A percentile compares a stretch with the other conserved stretches of the same genome.
Evolutionary conservation across 495 filamentous ascomycete species (phyloP).

Genomic region (Penicillium turbatum): DNA sequence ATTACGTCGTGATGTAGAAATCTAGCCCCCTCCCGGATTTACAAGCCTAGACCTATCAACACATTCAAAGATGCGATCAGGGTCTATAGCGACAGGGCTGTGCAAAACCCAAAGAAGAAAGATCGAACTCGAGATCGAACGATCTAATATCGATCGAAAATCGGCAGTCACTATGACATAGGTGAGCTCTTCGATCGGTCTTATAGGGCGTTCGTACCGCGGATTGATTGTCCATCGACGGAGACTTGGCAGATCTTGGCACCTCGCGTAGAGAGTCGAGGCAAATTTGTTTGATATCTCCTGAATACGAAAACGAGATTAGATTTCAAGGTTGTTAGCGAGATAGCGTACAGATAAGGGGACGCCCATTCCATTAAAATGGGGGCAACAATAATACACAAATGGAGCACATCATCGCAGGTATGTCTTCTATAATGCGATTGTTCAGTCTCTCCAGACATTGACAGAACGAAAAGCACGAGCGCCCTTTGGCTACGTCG

Average conservation of each 20-base stretch:
- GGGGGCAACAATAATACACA: neutral
- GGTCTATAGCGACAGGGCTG: too few relatives aligned
- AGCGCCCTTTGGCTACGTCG: conserved; percentile 11
- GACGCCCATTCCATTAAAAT: too few relatives aligned
- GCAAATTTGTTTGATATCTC: neutral
- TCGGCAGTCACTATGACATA: neutral
- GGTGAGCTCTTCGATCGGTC: neutral
- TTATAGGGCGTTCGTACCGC: neutral
- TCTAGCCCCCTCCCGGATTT: too few relatives aligned
- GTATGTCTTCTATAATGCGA: neutral
- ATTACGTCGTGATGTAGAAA: too few relatives aligned
- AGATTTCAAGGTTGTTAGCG: neutral
- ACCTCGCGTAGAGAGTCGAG: neutral
- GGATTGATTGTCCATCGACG: neutral
- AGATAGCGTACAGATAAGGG: neutral
- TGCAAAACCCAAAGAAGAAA: too few relatives aligned
- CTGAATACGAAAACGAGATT: neutral
- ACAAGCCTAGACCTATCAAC: too few relatives aligned
- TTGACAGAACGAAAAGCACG: neutral
- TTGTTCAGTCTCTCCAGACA: neutral
- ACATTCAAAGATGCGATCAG: too few relatives aligned
- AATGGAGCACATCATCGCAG: neutral
- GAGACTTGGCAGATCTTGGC: neutral
- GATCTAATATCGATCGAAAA: neutral
- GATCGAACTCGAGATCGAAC: neutral